Evolutionary conservation across 2,329 filamentous ascomycete genomes (phyloP).

Genomic region (Paecilomyces formosus): DNA sequence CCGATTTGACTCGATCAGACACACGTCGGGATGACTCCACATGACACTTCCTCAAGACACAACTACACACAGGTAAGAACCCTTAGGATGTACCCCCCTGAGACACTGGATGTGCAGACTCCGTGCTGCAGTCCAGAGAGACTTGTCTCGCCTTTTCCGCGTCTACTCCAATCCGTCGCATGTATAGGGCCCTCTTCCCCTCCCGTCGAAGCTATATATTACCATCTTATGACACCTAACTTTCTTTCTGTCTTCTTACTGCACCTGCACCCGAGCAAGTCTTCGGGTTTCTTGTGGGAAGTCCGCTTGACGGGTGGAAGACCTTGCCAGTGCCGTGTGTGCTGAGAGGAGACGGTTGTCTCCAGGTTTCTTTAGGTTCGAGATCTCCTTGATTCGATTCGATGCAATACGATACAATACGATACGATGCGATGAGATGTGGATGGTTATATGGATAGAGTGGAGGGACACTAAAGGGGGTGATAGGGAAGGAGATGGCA

Average conservation of each 20-base stretch:
- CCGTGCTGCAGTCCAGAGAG: neutral
- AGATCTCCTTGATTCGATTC: neutral
- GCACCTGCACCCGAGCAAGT: neutral
- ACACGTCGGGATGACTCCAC: neutral
- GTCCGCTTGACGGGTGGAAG: constrained; percentile 3
- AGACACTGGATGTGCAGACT: neutral
- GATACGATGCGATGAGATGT: neutral
- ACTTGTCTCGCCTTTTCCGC: neutral
- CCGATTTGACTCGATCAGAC: neutral
- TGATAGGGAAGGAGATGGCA: neutral
- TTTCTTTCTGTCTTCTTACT: neutral
- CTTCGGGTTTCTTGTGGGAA: neutral
- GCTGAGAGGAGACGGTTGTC: constrained; percentile 1
- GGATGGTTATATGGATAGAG: neutral
- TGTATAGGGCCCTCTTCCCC: neutral
- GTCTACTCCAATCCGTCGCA: neutral
- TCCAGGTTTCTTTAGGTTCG: neutral
- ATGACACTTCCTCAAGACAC: neutral
- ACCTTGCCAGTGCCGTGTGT: constrained; percentile 2
- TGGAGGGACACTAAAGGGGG: neutral
- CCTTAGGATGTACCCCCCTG: neutral
- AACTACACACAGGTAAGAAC: neutral
- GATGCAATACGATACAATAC: neutral
- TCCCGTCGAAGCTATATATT: too few species aligned
- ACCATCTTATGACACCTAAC: too few species aligned